Conservation (phyloP, 768 basidiomycete genomes). For the Termitomyces sp. region DNA sequence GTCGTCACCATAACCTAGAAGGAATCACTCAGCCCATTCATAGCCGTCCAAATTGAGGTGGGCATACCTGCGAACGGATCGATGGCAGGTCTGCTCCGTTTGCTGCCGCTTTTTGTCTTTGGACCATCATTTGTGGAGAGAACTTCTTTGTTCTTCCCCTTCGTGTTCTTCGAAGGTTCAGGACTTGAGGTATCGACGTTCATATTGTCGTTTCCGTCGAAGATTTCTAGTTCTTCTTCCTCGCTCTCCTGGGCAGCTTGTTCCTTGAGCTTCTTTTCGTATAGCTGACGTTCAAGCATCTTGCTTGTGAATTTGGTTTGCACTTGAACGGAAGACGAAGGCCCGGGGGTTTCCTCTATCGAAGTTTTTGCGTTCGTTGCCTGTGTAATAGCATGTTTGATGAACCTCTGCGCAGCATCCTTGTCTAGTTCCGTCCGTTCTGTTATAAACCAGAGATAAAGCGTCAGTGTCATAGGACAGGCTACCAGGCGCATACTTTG, state of each 20-base stretch:
- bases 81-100: slow-evolving; percentile 45
- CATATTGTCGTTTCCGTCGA: slow-evolving; percentile 20
- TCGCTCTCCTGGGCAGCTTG: slow-evolving; percentile 38
- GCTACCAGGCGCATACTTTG: slow-evolving; percentile 35
- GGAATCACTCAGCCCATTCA: not conserved
- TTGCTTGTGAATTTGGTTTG: slow-evolving; percentile 62
- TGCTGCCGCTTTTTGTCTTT: slow-evolving; percentile 18
- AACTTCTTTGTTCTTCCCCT: slow-evolving; percentile 24
- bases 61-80: slow-evolving; percentile 64
- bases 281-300: slow-evolving; percentile 65
- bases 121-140: not conserved
- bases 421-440: slow-evolving; percentile 61
- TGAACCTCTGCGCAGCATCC: slow-evolving; percentile 75
- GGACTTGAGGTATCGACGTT: slow-evolving; percentile 9
- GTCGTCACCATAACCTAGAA: slow-evolving; percentile 31
- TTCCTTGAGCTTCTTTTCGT: slow-evolving; percentile 50
- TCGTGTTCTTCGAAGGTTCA: slow-evolving; percentile 27
- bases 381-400: slow-evolving; percentile 75
- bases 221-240: slow-evolving; percentile 35
- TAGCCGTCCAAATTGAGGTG: not conserved
- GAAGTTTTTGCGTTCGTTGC: slow-evolving; percentile 35
- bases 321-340: slow-evolving; percentile 26
- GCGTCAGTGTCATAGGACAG: not conserved
- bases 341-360: slow-evolving; percentile 25
- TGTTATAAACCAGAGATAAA: slow-evolving; percentile 12